phyloP scores from a whole-genome alignment of 2,329 filamentous ascomycete genomes.

The Exophiala oligosperma region DNA sequence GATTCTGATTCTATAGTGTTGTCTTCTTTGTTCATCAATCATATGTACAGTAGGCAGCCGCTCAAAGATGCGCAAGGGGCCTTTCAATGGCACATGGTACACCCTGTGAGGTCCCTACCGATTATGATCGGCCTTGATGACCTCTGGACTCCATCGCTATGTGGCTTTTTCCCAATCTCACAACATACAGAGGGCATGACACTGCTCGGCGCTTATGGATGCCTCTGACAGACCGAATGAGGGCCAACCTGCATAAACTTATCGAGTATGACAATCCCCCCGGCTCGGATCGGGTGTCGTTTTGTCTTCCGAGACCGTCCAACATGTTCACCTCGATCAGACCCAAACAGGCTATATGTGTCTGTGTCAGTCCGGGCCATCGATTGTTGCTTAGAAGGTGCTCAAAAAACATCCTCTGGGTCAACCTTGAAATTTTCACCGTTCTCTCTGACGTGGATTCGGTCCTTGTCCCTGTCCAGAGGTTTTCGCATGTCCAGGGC shows the following conservation, averaged over 20 bases:
- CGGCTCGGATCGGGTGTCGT: not conserved
- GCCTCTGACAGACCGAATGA: not conserved
- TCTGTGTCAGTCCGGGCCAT: not conserved
- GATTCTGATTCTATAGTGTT: not conserved
- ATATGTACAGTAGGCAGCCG: no score
- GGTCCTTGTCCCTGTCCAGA: conserved; percentile 74
- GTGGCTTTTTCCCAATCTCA: not conserved
- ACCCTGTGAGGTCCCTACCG: not conserved
- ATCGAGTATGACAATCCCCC: not conserved
- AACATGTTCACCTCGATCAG: not conserved
- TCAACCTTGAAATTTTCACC: conserved; percentile 77
- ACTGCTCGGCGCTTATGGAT: no score
- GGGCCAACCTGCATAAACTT: not conserved
- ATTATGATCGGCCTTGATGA: not conserved
- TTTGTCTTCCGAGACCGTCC: not conserved
- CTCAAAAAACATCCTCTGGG: conserved; percentile 74
- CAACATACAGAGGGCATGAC: no score
- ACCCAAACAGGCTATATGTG: not conserved
- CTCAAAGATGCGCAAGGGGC: no score
- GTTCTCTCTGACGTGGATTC: conserved; percentile 74
- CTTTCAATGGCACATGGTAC: no score
- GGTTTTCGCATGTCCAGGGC: conserved; percentile 97
- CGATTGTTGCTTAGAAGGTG: not conserved
- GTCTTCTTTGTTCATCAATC: no score
- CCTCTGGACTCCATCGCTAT: not conserved